phyloP scores from a whole-genome alignment of 345 rosid genomes.

The Ailanthus altissimus region DNA sequence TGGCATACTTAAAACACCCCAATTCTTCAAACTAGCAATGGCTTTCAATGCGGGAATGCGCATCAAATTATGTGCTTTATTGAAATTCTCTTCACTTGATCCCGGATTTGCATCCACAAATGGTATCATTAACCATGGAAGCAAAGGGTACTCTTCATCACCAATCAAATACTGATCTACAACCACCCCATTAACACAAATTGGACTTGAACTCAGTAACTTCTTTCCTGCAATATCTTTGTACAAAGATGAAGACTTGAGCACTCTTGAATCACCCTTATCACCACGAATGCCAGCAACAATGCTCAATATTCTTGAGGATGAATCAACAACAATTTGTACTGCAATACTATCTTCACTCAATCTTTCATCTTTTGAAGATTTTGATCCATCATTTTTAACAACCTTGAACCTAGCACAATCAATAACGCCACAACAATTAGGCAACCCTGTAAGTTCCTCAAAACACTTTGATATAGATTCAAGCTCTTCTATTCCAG shows the following conservation, averaged over 20 bases:
- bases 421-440: conserved; percentile 66
- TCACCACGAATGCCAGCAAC: conserved; percentile 57
- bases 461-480: conserved; percentile 47
- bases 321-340: conserved; percentile 64
- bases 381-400: conserved; percentile 15
- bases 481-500: conserved; percentile 45
- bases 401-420: conserved; percentile 49
- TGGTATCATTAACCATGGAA: conserved; percentile 74
- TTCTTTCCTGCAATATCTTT: conserved; percentile 46
- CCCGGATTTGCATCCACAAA: conserved; percentile 35
- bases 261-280: conserved; percentile 41
- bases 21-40: conserved; percentile 54
- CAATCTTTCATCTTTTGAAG: conserved; percentile 6
- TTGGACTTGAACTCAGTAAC: conserved; percentile 36
- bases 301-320: conserved; percentile 53
- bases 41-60: conserved; percentile 39
- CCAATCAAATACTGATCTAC: conserved; percentile 57
- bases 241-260: conserved; percentile 48
- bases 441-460: conserved; percentile 48
- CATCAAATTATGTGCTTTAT: conserved; percentile 35
- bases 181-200: conserved; percentile 34
- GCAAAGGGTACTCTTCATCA: conserved; percentile 53
- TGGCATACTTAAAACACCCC: conserved; percentile 58
- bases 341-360: conserved; percentile 41
- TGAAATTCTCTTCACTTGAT: conserved; percentile 47